Evolutionary conservation across 1,284 basidiomycete genomes (phyloP), one percentile per base, ranked within the genome.

Genomic region (Puccinia horiana): DNA sequence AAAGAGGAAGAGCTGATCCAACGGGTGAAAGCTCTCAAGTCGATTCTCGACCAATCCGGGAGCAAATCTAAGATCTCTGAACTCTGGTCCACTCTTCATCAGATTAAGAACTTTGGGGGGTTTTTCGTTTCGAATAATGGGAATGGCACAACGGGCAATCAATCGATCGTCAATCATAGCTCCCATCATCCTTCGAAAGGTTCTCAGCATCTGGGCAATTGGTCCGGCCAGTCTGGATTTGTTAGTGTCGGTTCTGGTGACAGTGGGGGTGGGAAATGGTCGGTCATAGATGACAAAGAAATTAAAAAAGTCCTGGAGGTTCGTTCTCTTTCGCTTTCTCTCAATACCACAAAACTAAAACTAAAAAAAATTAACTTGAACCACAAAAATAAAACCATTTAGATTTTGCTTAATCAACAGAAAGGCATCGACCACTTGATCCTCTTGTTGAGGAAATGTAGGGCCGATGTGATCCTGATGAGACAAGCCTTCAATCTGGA

Each of bases 251-350:
- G 56, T 56, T 40, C 12, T n/a, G 52, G 37, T 18, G 56, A 54
- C 23, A n/a, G 47, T 23, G 75, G 75, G 9, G 26, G 40, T 26
- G 65, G 63, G 1, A 79, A 61, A 73, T 80, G 78, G 78, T 58
- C 78, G 16, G 29, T 80, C 23, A 73, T n/a, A 44, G 78, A 80
- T 32, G 67, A 80, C n/a, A 72, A 49, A 63, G 67, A 80, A 47
- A 80, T 80, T n/a, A 73, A 72, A 47, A 80, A 80, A 42, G 69
- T 80, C 40, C 63, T 80, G 49, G 69, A 80, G 29, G 78, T 80
- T 37, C 32, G 77, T 63, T 18, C 20, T 65, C 14, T 6, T 40
- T 20, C n/a, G 20, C 12, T 5, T 40, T 65, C 12, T 35, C 61
- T 63, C 20, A 4, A 9, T 52, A 16, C 44, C 32, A 14, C 3